phyloP scores from a whole-genome alignment of 176 grass and related monocot species.

The Hsuehochloa calcarea region DNA sequence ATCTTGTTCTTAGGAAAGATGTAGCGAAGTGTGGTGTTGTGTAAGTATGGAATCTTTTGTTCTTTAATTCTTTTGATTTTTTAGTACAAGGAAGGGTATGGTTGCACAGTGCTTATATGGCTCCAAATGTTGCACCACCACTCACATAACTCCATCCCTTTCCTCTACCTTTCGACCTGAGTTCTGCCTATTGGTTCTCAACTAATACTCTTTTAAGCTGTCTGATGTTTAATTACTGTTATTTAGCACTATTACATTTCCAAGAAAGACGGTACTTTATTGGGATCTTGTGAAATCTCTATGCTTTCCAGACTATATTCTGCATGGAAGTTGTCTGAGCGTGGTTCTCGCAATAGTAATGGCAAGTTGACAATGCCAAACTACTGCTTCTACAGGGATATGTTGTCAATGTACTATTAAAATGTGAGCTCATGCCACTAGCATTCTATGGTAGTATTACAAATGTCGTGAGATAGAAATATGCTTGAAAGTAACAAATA shows the following conservation, averaged over 20 bases:
- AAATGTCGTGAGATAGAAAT: not conserved
- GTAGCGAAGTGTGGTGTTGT: not conserved
- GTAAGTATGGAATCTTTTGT: not conserved
- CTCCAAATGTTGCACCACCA: not conserved
- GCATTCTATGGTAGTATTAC: not conserved
- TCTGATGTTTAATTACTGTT: not conserved
- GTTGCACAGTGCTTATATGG: not conserved
- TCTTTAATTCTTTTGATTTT: not conserved
- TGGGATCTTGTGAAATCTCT: not conserved
- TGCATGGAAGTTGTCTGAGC: not conserved
- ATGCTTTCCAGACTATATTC: not conserved
- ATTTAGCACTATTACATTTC: not conserved
- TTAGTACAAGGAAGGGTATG: not conserved
- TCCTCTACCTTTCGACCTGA: not conserved
- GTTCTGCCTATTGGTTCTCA: not conserved
- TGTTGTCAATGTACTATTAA: not conserved
- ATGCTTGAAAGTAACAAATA: not conserved
- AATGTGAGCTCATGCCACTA: not conserved
- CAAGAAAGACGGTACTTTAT: not conserved
- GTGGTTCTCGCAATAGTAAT: not conserved
- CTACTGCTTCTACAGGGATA: not conserved
- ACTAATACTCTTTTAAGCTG: not conserved
- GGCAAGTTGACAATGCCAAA: not conserved
- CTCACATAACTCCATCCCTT: not conserved
- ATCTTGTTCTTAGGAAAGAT: not conserved